Conservation (phyloP, 176 grass and related monocot genomes). For the Bromus sterilis region DNA sequence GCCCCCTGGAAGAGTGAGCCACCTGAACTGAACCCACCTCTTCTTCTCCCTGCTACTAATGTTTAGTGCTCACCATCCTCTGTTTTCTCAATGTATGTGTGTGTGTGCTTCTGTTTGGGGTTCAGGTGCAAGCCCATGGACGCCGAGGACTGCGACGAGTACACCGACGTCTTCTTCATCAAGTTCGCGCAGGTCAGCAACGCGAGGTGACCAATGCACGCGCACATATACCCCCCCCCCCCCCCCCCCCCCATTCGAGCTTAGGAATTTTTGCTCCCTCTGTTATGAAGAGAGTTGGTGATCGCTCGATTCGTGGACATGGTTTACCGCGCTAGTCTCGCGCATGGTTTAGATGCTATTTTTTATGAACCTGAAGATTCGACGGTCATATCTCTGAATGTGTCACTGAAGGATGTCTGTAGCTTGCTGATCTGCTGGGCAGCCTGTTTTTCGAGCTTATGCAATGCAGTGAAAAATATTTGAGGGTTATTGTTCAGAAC, state of each 20-base stretch:
- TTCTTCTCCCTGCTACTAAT: background rate
- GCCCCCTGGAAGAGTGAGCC: conserved; percentile 73
- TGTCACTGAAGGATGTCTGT: background rate
- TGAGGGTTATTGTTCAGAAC: background rate
- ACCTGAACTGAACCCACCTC: background rate
- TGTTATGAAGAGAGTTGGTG: background rate
- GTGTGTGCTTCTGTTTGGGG: background rate
- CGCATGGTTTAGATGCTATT: background rate
- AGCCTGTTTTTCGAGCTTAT: background rate
- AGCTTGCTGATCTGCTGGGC: background rate
- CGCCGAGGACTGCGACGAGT: conserved; percentile 81
- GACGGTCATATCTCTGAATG: background rate
- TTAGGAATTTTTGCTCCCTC: background rate
- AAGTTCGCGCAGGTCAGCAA: conserved; percentile 80
- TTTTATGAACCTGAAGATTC: background rate
- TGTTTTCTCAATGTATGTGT: background rate
- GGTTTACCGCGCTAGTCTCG: background rate
- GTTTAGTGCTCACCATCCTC: background rate
- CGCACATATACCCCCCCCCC: background rate
- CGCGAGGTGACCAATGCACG: conserved; percentile 56
- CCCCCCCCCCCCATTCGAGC: too few species aligned
- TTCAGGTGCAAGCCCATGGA: conserved; percentile 97
- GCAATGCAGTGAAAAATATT: background rate
- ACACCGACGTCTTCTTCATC: conserved; percentile 89
- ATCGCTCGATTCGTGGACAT: background rate